Percentiles rank a stretch among this genome's conserved stretches.
These are phyloP conservation scores for Diaporthe caulivora DNA, from an alignment of 2,329 filamentous ascomycete genomes.

Conservation along the genomic window DNA sequence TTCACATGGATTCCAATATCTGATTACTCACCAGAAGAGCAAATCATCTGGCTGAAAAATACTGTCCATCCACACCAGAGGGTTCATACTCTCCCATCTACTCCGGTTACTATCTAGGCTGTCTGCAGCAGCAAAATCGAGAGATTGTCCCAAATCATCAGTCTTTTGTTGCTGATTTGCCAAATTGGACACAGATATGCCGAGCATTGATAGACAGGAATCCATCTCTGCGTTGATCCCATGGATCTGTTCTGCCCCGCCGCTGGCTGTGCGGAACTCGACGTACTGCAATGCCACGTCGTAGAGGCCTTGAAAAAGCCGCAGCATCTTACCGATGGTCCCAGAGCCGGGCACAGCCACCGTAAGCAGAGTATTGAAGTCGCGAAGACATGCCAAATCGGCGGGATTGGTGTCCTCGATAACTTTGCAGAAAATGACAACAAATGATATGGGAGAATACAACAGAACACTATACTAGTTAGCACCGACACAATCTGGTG, in stretches of 20 bases:
- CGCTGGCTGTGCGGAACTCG: not conserved
- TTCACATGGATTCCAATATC: no score
- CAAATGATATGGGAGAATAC: not conserved
- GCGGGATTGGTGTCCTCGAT: not conserved
- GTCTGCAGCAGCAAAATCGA: not conserved
- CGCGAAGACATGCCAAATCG: not conserved
- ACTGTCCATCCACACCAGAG: slow-evolving; percentile 1
- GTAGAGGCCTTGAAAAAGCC: not conserved
- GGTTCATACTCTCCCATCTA: not conserved
- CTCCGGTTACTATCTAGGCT: not conserved
- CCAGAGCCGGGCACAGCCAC: not conserved
- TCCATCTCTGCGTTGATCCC: not conserved
- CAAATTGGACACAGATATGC: not conserved
- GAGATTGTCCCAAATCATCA: not conserved
- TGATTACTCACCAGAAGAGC: no score
- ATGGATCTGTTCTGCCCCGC: not conserved
- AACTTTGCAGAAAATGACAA: not conserved
- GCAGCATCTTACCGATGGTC: not conserved
- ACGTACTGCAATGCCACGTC: slow-evolving; percentile 5
- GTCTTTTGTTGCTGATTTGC: not conserved
- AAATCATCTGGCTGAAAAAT: not conserved
- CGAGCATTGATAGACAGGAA: slow-evolving; percentile 8
- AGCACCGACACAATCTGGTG: not conserved
- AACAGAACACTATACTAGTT: not conserved
- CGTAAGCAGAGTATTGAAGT: not conserved